Conservation (phyloP, 2,329 filamentous ascomycete species). For the Alternaria ventricosa region DNA sequence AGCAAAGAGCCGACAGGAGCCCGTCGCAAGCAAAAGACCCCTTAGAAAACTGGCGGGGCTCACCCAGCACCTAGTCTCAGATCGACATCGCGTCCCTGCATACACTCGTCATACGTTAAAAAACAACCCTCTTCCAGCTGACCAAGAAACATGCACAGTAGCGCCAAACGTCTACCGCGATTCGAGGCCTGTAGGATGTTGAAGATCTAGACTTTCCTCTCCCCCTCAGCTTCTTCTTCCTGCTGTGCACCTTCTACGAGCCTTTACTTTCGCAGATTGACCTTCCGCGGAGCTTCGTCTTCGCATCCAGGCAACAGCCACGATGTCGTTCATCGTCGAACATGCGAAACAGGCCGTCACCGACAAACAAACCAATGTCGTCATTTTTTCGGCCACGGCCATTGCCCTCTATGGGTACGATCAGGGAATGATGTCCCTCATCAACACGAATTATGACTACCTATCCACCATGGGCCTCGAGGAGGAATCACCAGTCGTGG, state of each 20-base stretch:
- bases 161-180: conserved; percentile 6
- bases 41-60: conserved; percentile 13
- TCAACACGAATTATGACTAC: conserved; percentile 63
- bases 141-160: conserved; percentile 18
- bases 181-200: not conserved
- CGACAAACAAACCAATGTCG: conserved; percentile 56
- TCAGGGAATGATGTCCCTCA: conserved; percentile 59
- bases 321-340: conserved; percentile 9
- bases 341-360: conserved; percentile 24
- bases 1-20: not conserved
- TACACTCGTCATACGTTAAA: conserved; percentile 24
- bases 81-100: conserved; percentile 21
- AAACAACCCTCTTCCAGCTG: conserved; percentile 11
- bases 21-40: not conserved
- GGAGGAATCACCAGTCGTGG: conserved; percentile 60
- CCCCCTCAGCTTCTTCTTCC: not conserved
- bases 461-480: conserved; percentile 64
- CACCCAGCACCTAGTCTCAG: conserved; percentile 13
- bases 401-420: conserved; percentile 62
- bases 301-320: not conserved
- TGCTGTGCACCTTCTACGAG: not conserved
- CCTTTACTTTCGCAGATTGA: not conserved
- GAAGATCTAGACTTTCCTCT: not conserved
- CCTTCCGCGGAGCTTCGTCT: not conserved
- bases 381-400: conserved; percentile 61